Conservation (phyloP, 495 filamentous ascomycete genomes). For the Penicillium verhagenii region DNA sequence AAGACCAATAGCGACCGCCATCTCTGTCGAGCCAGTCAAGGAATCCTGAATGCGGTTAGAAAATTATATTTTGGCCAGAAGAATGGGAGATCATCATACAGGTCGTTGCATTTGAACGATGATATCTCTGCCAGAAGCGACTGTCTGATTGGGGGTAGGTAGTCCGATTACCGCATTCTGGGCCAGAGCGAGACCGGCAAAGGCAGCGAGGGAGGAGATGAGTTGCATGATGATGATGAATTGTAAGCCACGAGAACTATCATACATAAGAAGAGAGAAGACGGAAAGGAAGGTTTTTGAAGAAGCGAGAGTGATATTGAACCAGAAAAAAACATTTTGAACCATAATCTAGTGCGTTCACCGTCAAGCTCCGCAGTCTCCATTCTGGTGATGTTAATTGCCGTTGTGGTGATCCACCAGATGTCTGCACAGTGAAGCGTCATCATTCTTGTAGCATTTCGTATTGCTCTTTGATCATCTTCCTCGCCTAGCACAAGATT, state of each 20-base stretch:
- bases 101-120: background rate
- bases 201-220: background rate
- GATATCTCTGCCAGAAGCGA: background rate
- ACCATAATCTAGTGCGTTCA: background rate
- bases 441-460: background rate
- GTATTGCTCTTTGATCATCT: background rate
- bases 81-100: background rate
- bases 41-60: background rate
- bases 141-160: background rate
- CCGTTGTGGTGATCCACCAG: background rate
- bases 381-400: background rate
- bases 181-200: background rate
- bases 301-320: background rate
- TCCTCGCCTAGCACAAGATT: background rate
- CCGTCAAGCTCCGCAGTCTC: background rate
- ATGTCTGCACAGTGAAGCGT: background rate
- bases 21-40: background rate
- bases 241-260: background rate
- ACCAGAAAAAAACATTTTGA: background rate
- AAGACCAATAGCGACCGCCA: background rate
- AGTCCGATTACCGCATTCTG: background rate
- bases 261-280: background rate
- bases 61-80: background rate
- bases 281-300: background rate
- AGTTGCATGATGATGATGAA: background rate